These are phyloP conservation scores for Ploettnerulaceae sp. DNA, from an alignment of 2,329 filamentous ascomycete genomes.

Conservation along the genomic window DNA sequence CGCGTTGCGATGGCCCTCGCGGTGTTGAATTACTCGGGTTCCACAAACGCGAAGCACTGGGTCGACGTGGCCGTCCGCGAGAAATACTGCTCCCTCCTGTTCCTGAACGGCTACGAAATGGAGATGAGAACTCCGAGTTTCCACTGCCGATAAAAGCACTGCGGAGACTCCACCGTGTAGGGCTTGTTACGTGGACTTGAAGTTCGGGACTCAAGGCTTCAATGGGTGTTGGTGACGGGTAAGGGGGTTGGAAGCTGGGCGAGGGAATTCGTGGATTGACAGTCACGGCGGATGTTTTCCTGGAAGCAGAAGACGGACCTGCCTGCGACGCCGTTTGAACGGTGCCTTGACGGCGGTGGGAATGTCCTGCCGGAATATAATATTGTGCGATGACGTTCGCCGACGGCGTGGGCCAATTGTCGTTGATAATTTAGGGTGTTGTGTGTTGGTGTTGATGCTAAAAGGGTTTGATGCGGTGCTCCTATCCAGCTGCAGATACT, in stretches of 20 bases:
- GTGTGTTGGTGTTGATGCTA: constrained; percentile 7
- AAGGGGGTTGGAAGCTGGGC: constrained; percentile 30
- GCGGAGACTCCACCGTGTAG: constrained; percentile 32
- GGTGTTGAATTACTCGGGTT: constrained; percentile 57
- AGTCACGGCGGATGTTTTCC: constrained; percentile 20
- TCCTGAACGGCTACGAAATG: constrained; percentile 26
- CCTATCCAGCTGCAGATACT: constrained; percentile 3
- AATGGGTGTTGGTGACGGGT: constrained; percentile 24
- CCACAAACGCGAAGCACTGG: constrained; percentile 43
- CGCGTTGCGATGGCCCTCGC: constrained; percentile 10
- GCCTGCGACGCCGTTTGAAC: constrained; percentile 31
- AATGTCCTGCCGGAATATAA: constrained; percentile 3
- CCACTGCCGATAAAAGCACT: constrained; percentile 29
- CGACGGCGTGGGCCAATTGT: constrained; percentile 5
- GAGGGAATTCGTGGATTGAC: constrained; percentile 29
- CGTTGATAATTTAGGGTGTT: neutral
- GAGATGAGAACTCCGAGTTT: constrained; percentile 23
- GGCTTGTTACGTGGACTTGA: constrained; percentile 43
- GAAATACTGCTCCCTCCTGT: constrained; percentile 26
- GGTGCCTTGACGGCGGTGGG: constrained; percentile 21
- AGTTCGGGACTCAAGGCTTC: constrained; percentile 18
- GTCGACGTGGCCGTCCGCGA: constrained; percentile 25
- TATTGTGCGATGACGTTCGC: constrained; percentile 8
- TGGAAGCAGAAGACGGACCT: constrained; percentile 20
- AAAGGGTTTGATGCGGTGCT: constrained; percentile 4